Percentiles rank a stretch among this genome's conserved stretches.
phyloP scores from a whole-genome alignment of 192 early-diverging fungal genomes.

The Chytriomyces confervae region DNA sequence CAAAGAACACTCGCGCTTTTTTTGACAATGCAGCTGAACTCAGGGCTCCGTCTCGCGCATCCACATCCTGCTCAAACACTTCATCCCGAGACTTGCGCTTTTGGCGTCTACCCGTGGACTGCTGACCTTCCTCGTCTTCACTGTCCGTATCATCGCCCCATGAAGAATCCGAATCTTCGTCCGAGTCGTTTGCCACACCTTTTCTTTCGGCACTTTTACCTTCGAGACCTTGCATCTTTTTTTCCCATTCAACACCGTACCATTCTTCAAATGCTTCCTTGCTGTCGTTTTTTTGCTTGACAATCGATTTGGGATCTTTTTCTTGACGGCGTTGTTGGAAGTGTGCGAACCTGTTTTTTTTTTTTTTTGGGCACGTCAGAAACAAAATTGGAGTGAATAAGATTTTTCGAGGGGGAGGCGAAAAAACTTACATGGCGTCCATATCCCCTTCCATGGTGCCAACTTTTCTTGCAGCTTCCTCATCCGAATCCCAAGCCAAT shows the following conservation, averaged over 20 bases:
- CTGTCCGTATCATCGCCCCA: constrained; percentile 10
- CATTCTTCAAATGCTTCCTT: constrained; percentile 63
- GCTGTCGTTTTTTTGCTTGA: constrained; percentile 67
- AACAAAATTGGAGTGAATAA: constrained; percentile 17
- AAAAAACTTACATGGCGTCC: constrained; percentile 63
- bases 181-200: constrained; percentile 34
- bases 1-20: constrained; percentile 92
- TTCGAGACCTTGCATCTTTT: constrained; percentile 45
- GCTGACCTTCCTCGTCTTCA: constrained; percentile 44
- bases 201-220: constrained; percentile 50
- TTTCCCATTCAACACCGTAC: constrained; percentile 62
- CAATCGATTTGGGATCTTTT: constrained; percentile 76
- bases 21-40: constrained; percentile 67
- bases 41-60: constrained; percentile 44
- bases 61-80: constrained; percentile 63
- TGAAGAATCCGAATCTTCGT: constrained; percentile 11
- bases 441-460: constrained; percentile 49
- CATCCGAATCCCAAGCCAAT: constrained; percentile 55
- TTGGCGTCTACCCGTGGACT: constrained; percentile 48
- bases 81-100: constrained; percentile 38
- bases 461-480: constrained; percentile 53
- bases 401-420: too few relatives aligned
- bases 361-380: neutral
- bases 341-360: constrained; percentile 67
- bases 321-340: constrained; percentile 76